Evolutionary conservation across 345 rosid genomes (phyloP), one percentile per base, ranked within the genome.

Genomic region (Eucalyptus cladocalyx): DNA sequence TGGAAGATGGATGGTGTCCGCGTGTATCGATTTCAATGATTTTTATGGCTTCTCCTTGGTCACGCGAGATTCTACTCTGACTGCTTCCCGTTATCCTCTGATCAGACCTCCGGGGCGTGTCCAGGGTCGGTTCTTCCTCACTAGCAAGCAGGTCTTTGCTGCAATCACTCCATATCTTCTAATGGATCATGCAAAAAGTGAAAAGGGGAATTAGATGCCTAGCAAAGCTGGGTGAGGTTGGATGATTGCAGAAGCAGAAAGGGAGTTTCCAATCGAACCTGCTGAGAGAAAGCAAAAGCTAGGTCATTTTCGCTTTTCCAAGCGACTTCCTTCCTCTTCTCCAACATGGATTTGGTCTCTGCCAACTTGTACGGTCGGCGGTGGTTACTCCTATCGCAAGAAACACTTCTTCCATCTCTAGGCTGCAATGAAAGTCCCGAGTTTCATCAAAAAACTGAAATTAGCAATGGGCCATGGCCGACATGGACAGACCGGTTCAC

Each of bases 11-110:
- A 89, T 87, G 90, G 85, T 94, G 96, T 47, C 87, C 90, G 11
- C 88, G 93, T 6, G 94, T 95, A 89, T 96, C 98, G 42, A 96
- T 92, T 91, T 96, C 97, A 56, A 95, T 96, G 23, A 93, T 96
- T 93, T 96, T 97, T 80, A 95, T 92, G 30, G 93, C 91, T 60
- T 97, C 98, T 90, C 95, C 92, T 56, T 93, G 93, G 86, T 95
- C 98, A 80, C 93, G 93, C 42, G 98, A 95, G 90, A 91, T 92
- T 91, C 97, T 95, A 40, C 95, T 91, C 18, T 50, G 80, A 42
- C 76, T 58, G 43, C 37, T 91, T 91, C 90, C 93, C 30, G 87
- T 89, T 56, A 45, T 85, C 92, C 93, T 87, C 86, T 91, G 91
- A 76, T 93, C 93, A 81, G 90, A 72, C 16, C 85, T 40, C 85